Evolutionary conservation across 768 basidiomycete genomes (phyloP), one percentile per base, ranked within the genome.

Genomic region (Lentinula lateritia): DNA sequence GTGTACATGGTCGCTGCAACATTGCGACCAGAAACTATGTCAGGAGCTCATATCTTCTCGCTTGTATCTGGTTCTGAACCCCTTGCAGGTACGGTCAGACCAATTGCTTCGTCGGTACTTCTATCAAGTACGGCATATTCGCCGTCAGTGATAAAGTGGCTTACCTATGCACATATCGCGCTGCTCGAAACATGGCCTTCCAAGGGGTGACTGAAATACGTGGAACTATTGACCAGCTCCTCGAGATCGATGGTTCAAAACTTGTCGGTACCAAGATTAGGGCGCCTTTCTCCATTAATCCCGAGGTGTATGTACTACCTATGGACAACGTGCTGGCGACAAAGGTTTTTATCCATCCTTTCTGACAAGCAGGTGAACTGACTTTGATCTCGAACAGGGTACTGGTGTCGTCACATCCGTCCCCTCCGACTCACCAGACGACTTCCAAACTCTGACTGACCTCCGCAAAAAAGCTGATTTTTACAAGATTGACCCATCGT

Each of bases 391-490:
- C 50, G 39, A 39, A 16, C 64, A 90, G 89, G 97, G 97, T 68
- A 98, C 96, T 12, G 97, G 96, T 64, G 94, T 99, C 35, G 97
- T 99, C 68, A 97, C 95, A 5, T 98, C 93, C 43, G 95, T 97
- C 6, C 95, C 97, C 0, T 97, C 97, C 7, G 97, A 99, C 72
- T 98, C 97, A 5, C 97, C 97, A 3, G 97, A 98, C 71, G 97
- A 99, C 71, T 98, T 86, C 74, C 85, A 86, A 66, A 96, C 93
- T 4, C 79, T 94, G 56, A 85, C 85, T 67, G 96, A 98, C 69
- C 81, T 99, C 35, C 89, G 90, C 69, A 98, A 98, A 76, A 99
- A 99, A 75, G 84, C 95, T 52, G 94, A 94, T 57, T 95, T 88
- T 76, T 99, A 98, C 83, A 92, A 93, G 70, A 93, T 99, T 67